A percentile compares a stretch with the other conserved stretches of the same genome.
These are phyloP conservation scores for Fusarium coicis DNA, from an alignment of 2,329 filamentous ascomycete genomes.

Conservation along the genomic window DNA sequence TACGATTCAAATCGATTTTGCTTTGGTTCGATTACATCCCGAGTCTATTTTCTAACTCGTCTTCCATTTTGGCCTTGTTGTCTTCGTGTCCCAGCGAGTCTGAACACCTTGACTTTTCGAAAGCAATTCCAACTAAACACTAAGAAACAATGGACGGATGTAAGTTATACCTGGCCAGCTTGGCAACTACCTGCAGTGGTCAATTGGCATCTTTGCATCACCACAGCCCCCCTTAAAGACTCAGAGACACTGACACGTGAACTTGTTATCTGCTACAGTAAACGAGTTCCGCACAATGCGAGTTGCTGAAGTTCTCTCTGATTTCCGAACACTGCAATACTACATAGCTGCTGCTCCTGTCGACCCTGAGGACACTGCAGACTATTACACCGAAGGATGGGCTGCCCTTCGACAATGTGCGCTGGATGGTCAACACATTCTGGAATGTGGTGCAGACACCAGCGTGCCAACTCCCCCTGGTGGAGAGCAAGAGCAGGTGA, in stretches of 20 bases:
- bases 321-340: slow-evolving; percentile 71
- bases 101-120: slow-evolving; percentile 8
- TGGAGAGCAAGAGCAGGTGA: slow-evolving; percentile 68
- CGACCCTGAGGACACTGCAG: slow-evolving; percentile 64
- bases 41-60: background rate
- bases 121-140: slow-evolving; percentile 7
- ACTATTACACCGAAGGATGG: slow-evolving; percentile 74
- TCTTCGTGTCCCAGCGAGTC: slow-evolving; percentile 1
- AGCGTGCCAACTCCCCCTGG: slow-evolving; percentile 64
- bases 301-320: slow-evolving; percentile 70
- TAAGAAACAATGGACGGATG: slow-evolving; percentile 42
- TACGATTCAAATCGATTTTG: background rate
- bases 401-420: slow-evolving; percentile 69
- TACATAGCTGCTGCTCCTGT: slow-evolving; percentile 68
- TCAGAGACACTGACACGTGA: slow-evolving; percentile 35
- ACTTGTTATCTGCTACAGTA: slow-evolving; percentile 53
- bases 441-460: slow-evolving; percentile 72
- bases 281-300: slow-evolving; percentile 69
- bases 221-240: background rate
- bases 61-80: background rate
- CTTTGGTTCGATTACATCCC: slow-evolving; percentile 17
- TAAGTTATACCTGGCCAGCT: slow-evolving; percentile 31
- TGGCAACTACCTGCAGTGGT: slow-evolving; percentile 7
- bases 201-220: slow-evolving; percentile 8
- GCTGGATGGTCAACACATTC: slow-evolving; percentile 71